Evolutionary conservation across 495 filamentous ascomycete species (phyloP), one percentile per base, ranked within the genome.

Genomic region (Penicillium desertorum): DNA sequence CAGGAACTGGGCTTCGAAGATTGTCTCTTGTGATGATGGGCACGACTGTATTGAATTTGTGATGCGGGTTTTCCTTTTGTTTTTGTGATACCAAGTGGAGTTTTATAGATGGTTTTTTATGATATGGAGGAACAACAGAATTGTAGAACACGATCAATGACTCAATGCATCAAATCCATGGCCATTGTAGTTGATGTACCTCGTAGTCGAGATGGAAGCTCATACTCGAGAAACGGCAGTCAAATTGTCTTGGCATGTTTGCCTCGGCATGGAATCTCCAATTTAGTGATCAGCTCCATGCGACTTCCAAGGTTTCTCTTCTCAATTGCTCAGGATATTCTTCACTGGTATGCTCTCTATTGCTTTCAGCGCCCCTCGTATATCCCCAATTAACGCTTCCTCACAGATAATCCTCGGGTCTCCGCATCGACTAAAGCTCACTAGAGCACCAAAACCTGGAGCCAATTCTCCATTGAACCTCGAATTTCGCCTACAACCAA

Each of bases 251-350:
- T 49, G 51, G 58, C 41, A 49, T 44, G 47, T 56, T 64, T 64
- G 62, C 20, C 56, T 41, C 50, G 54, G 52, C 49, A 39, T 34
- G 0, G 52, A 53, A 57, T 57, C 62, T 34, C 39, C 32, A 47
- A 56, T 56, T 50, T 56, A 51, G 48, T 45, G 51, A 46, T 44
- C 39, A 62, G 57, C 63, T 68, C 64, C 62, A 66, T 55, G 43
- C 41, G 39, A 56, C 57, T 58, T 62, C 3, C 30, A 10, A 32
- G 10, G 30, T 1, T 11, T 52, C 34, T 59, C 54, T 53, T 53
- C 51, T 34, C 43, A 51, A 45, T 53, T 54, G 57, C 36, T 29
- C 27, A 17, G 22, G 25, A 25, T 45, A 59, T 54, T 45, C 37
- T 23, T n/a, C 29, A 42, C 17, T 51, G 14, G 54, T 66, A 56